These are phyloP conservation scores for Leptographium procerum DNA, from an alignment of 2,329 filamentous ascomycete species.

Conservation along the genomic window DNA sequence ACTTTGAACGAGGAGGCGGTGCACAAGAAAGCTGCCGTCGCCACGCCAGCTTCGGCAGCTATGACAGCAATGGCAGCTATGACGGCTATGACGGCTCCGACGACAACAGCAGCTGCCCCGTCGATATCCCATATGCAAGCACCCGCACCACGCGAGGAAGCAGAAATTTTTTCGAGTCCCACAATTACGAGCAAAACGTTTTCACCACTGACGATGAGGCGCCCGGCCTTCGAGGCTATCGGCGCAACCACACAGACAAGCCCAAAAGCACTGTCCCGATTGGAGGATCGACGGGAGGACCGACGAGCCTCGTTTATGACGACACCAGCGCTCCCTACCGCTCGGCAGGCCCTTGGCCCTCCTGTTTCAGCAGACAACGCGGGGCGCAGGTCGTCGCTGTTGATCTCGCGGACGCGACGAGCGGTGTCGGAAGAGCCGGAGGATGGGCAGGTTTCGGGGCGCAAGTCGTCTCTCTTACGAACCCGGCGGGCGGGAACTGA, in stretches of 20 bases:
- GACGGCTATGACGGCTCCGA: not conserved
- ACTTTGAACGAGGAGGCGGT: constrained; percentile 56
- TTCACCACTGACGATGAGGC: not conserved
- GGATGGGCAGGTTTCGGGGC: constrained; percentile 18
- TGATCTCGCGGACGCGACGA: constrained; percentile 29
- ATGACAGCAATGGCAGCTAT: not conserved
- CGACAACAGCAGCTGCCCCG: not conserved
- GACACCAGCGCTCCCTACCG: constrained; percentile 31
- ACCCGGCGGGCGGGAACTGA: constrained; percentile 32
- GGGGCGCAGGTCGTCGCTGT: constrained; percentile 43
- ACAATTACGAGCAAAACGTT: constrained; percentile 5
- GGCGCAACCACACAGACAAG: not conserved
- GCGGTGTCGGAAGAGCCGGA: constrained; percentile 39
- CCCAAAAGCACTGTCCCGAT: not conserved
- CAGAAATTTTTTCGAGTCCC: constrained; percentile 7
- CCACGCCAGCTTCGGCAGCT: too few species aligned
- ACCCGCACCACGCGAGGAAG: constrained; percentile 11
- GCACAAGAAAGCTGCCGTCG: constrained; percentile 26
- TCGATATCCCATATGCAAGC: not conserved
- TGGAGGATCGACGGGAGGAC: constrained; percentile 2
- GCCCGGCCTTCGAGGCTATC: not conserved
- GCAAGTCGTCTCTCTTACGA: constrained; percentile 29
- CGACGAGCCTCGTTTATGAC: constrained; percentile 21
- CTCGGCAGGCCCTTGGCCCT: constrained; percentile 28
- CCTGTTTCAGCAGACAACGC: constrained; percentile 28